A percentile compares a stretch with the other conserved stretches of the same genome.
These are phyloP conservation scores for maize (Zea mays) DNA, from an alignment of 176 grass and related monocot genomes.

Conservation along the genomic window Zm-B73-REFERENCE-NAM-5.0 NC_050097.1:68683501-68684000, in stretches of 20 bases:
- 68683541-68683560: slow-evolving; percentile 37
- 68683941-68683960: slow-evolving; percentile 1
- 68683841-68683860: slow-evolving; percentile 14
- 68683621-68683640: slow-evolving; percentile 53
- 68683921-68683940: slow-evolving; percentile 9
- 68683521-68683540: slow-evolving; percentile 52
- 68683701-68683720: slow-evolving; percentile 44
- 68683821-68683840: slow-evolving; percentile 25
- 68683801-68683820: slow-evolving; percentile 56
- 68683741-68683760: slow-evolving; percentile 77
- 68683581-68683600: slow-evolving; percentile 29
- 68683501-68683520: slow-evolving; percentile 47
- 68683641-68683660: slow-evolving; percentile 49
- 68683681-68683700: slow-evolving; percentile 43
- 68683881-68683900: slow-evolving; percentile 12
- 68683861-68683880: background rate
- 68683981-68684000: slow-evolving; percentile 24
- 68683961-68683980: slow-evolving; percentile 22
- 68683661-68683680: slow-evolving; percentile 37
- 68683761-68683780: slow-evolving; percentile 92
- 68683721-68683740: slow-evolving; percentile 55
- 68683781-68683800: slow-evolving; percentile 72
- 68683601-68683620: slow-evolving; percentile 42
- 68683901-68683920: slow-evolving; percentile 8
- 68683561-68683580: slow-evolving; percentile 32